Evolutionary conservation across 345 rosid genomes (phyloP).

Genomic region (Rhodamnia rubescens): DNA sequence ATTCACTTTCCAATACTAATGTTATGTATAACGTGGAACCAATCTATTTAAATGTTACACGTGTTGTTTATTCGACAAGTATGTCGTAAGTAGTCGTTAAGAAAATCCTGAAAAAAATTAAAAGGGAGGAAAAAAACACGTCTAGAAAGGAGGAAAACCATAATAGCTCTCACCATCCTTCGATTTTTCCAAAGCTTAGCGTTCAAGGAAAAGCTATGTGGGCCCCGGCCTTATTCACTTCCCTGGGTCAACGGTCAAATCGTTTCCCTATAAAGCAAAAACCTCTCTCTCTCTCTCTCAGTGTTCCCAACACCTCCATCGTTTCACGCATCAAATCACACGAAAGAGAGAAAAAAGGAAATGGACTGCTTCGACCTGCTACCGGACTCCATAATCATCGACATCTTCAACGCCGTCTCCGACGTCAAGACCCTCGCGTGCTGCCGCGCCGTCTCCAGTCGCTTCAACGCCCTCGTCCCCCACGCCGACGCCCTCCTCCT

Average conservation of each 20-base stretch:
- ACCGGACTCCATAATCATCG: constrained; percentile 33
- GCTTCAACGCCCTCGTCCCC: constrained; percentile 36
- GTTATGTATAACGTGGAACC: background rate
- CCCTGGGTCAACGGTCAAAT: background rate
- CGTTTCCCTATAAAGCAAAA: background rate
- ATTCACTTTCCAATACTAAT: background rate
- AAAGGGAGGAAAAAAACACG: background rate
- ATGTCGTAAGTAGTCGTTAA: background rate
- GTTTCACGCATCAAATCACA: no score
- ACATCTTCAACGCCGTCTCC: constrained; percentile 31
- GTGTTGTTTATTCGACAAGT: background rate
- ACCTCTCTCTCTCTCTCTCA: background rate
- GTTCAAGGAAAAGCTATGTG: background rate
- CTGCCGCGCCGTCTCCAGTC: constrained; percentile 38
- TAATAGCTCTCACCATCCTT: background rate
- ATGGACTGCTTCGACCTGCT: constrained; percentile 40
- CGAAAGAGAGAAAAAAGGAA: background rate
- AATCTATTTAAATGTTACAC: background rate
- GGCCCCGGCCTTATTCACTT: background rate
- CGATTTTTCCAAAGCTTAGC: background rate
- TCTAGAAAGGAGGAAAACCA: background rate
- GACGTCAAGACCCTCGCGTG: constrained; percentile 33
- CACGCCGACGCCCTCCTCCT: constrained; percentile 29
- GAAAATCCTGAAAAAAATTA: background rate
- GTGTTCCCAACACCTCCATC: background rate